Percentiles rank a stretch among this genome's conserved stretches.
These are phyloP conservation scores for Ascochyta viciae-villosae DNA, from an alignment of 2,329 filamentous ascomycete genomes.

Conservation along the genomic window DNA sequence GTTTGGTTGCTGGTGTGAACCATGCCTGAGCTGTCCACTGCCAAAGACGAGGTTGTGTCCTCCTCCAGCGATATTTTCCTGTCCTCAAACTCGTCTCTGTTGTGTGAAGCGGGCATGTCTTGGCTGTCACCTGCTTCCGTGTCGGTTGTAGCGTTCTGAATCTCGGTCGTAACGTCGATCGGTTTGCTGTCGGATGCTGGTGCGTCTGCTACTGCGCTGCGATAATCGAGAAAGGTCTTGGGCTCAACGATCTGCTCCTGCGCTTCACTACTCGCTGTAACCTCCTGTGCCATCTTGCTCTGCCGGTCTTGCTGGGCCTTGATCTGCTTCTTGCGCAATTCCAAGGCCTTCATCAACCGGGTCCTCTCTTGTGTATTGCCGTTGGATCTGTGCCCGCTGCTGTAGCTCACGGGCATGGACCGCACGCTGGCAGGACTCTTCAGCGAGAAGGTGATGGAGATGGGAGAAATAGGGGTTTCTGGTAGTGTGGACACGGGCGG, in stretches of 20 bases:
- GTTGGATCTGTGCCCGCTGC: conserved; percentile 50
- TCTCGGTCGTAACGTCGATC: background rate
- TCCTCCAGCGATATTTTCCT: conserved; percentile 26
- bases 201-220: conserved; percentile 8
- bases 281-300: conserved; percentile 22
- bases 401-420: conserved; percentile 53
- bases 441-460: conserved; percentile 48
- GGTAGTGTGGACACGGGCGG: conserved; percentile 45
- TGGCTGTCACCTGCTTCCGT: conserved; percentile 4
- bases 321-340: conserved; percentile 84
- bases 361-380: conserved; percentile 88
- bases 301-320: conserved; percentile 46
- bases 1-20: conserved; percentile 54
- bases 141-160: background rate
- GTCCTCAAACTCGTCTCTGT: conserved; percentile 18
- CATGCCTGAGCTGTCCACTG: conserved; percentile 60
- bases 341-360: conserved; percentile 90
- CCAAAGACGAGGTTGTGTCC: conserved; percentile 17
- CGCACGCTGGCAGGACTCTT: conserved; percentile 51
- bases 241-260: conserved; percentile 8
- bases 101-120: background rate
- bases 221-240: background rate
- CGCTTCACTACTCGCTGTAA: conserved; percentile 10
- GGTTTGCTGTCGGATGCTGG: conserved; percentile 6
- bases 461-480: conserved; percentile 45